A percentile compares a stretch with the other conserved stretches of the same genome.
Evolutionary conservation across 495 filamentous ascomycete genomes (phyloP).

Genomic region (Talaromyces adpressus): DNA sequence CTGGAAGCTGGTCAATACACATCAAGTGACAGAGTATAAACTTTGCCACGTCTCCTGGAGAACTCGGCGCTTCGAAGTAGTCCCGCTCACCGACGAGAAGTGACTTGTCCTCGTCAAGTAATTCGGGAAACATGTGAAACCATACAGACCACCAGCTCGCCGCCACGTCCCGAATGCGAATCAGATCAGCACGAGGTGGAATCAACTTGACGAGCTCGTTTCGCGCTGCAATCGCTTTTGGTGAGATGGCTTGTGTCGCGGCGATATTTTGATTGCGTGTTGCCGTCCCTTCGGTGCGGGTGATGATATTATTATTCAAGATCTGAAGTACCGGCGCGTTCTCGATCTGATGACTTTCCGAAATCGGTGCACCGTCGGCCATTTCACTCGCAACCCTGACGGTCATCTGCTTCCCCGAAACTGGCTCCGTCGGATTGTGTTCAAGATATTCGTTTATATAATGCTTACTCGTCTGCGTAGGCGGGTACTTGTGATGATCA

Average conservation of each 20-base stretch:
- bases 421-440: not conserved
- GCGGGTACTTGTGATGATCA: not conserved
- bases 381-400: not conserved
- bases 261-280: slow-evolving; percentile 14
- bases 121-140: slow-evolving; percentile 21
- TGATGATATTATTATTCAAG: slow-evolving; percentile 34
- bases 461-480: not conserved
- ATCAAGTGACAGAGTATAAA: slow-evolving; percentile 27
- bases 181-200: slow-evolving; percentile 21
- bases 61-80: slow-evolving; percentile 10
- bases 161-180: slow-evolving; percentile 21
- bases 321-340: slow-evolving; percentile 34
- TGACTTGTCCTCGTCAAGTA: slow-evolving; percentile 9
- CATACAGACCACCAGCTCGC: slow-evolving; percentile 24
- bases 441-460: not conserved
- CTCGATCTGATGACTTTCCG: slow-evolving; percentile 18
- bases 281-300: slow-evolving; percentile 13
- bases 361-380: not conserved
- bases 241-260: slow-evolving; percentile 17
- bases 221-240: slow-evolving; percentile 21
- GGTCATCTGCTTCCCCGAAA: not conserved
- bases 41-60: slow-evolving; percentile 29
- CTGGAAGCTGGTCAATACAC: slow-evolving; percentile 26
- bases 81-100: slow-evolving; percentile 4
- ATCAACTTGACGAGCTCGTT: slow-evolving; percentile 25